Conservation (phyloP, 371 early-diverging fungal genomes). For the Lichtheimia corymbifera region DNA sequence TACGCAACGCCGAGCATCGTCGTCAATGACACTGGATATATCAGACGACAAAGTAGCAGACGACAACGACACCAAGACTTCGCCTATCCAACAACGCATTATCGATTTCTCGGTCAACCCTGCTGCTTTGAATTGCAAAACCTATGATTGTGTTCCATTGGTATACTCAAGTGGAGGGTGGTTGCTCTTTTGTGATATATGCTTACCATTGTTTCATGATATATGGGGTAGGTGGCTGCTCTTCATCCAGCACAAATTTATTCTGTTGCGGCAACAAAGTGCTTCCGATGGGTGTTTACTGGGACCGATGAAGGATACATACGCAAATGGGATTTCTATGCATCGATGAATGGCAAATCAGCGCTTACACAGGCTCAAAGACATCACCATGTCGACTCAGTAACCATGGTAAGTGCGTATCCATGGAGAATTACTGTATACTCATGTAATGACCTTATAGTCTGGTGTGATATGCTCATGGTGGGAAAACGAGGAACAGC, state of each 20-base stretch:
- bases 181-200: neutral
- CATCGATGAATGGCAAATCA: slow-evolving; percentile 84
- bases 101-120: slow-evolving; percentile 40
- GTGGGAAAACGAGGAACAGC: slow-evolving; percentile 89
- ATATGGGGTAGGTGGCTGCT: slow-evolving; percentile 59
- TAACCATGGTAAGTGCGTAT: slow-evolving; percentile 62
- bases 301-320: slow-evolving; percentile 94
- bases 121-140: slow-evolving; percentile 40
- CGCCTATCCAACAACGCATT: slow-evolving; percentile 24
- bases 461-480: slow-evolving; percentile 85
- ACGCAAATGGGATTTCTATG: slow-evolving; percentile 90
- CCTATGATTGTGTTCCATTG: slow-evolving; percentile 59
- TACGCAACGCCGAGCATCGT: neutral
- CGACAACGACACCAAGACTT: too few species aligned
- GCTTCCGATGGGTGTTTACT: slow-evolving; percentile 91
- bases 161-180: slow-evolving; percentile 32
- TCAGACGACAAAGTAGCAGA: neutral
- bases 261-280: slow-evolving; percentile 73
- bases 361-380: slow-evolving; percentile 81
- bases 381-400: slow-evolving; percentile 85
- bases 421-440: neutral
- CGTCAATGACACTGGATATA: too few species aligned
- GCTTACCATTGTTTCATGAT: neutral
- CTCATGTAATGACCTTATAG: slow-evolving; percentile 25
- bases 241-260: slow-evolving; percentile 79